Evolutionary conservation across 2,329 filamentous ascomycete genomes (phyloP), one percentile per base, ranked within the genome.

Genomic region (Fonsecaea erecta): DNA sequence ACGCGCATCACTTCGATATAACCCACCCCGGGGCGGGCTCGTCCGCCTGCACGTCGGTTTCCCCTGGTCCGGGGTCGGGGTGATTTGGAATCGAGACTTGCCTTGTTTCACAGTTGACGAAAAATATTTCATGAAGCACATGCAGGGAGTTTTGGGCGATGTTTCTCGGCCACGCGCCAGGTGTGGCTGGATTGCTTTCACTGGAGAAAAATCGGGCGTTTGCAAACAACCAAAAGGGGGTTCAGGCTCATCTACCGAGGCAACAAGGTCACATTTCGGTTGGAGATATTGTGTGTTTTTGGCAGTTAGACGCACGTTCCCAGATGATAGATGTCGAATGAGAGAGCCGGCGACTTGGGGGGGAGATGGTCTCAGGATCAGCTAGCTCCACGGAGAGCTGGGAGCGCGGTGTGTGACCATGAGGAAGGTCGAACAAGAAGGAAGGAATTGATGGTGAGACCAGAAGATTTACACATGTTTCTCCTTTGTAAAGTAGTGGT

Each of bases 1-100:
- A 78, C 79, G 68, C 72, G 80, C 61, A 75, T 82, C 56, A 80
- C 79, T 26, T 81, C 78, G 64, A 77, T 81, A 58, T 81, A 70
- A 78, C 35, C 32, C 26, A 56, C n/a, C 48, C 48, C 48, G 8
- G 14, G 7, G 46, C 26, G 35, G 57, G 52, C 28, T 32, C 46
- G 51, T 28, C 18, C 40, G 32, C 57, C n/a, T 37, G 59, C 59
- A 53, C 32, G 21, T 43, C 51, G 48, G 35, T 16, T 14, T 26
- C 12, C 3, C 30, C 40, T 28, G 11, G 46, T 46, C 53, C 21
- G 30, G 48, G 35, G 32, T 11, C 52, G 26, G 21, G 48, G n/a
- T 32, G 18, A 58, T 53, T 40, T 34, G 59, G 54, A 53, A 35
- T 52, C 46, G 30, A 55, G 40, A 64, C 35, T 53, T 35, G 30